These are phyloP conservation scores for Diutina mesorugosa DNA, from an alignment of 1,139 yeast species.

Conservation along the genomic window DNA sequence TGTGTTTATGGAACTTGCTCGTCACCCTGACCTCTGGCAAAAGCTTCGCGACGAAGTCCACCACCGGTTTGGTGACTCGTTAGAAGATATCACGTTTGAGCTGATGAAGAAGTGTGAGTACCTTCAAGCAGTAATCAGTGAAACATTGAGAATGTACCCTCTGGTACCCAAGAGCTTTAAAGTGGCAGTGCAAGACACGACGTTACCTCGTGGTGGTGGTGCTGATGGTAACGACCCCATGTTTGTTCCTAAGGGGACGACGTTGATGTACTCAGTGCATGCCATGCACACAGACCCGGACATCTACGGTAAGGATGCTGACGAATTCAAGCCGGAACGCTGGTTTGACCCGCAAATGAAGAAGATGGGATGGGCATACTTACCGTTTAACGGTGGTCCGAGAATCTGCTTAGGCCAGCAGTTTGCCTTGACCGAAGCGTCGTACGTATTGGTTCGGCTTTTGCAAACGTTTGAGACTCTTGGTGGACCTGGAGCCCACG, in stretches of 20 bases:
- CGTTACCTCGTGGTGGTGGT: conserved; percentile 1
- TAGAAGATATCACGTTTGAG: not conserved
- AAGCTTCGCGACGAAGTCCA: conserved; percentile 27
- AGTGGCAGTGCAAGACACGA: not conserved
- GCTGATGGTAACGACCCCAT: not conserved
- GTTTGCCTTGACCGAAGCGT: not conserved
- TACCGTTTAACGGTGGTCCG: conserved; percentile 48
- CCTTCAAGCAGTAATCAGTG: not conserved
- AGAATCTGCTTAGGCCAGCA: conserved; percentile 31
- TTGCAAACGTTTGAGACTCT: not conserved
- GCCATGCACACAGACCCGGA: not conserved
- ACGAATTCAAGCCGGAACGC: not conserved
- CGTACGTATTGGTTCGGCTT: not conserved
- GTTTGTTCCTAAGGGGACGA: not conserved
- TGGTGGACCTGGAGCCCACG: not conserved
- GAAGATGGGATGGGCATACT: not conserved
- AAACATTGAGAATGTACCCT: not conserved
- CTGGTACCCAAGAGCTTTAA: not conserved
- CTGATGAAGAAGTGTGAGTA: not conserved
- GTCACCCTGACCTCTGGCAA: conserved; percentile 25
- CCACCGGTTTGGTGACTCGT: conserved; percentile 16
- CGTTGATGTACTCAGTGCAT: not conserved
- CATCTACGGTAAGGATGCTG: conserved; percentile 1
- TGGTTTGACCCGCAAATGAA: not conserved
- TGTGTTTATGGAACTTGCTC: conserved; percentile 30